Percentiles rank a stretch among this genome's conserved stretches.
Evolutionary conservation across 257 asterid species (phyloP).

Genomic region (Coffea canephora): DNA sequence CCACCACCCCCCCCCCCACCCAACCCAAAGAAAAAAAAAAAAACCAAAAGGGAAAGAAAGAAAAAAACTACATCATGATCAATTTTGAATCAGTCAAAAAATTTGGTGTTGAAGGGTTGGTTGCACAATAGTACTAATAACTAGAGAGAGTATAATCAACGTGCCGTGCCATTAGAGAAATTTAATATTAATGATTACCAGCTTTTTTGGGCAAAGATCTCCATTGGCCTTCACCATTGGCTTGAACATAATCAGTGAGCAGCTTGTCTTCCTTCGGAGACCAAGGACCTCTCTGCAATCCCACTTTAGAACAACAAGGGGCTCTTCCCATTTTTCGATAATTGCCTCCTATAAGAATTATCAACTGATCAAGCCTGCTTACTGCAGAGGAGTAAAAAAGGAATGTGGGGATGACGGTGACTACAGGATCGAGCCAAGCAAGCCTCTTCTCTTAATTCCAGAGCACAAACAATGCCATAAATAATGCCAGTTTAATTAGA

Average conservation of each 20-base stretch:
- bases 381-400: neutral
- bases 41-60: neutral
- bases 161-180: neutral
- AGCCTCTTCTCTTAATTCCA: neutral
- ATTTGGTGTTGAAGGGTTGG: too few relatives aligned
- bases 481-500: neutral
- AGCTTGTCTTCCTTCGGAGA: slow-evolving; percentile 48
- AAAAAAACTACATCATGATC: neutral
- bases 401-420: neutral
- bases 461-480: neutral
- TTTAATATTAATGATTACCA: slow-evolving; percentile 25
- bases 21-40: too few relatives aligned
- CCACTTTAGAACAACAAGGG: slow-evolving; percentile 58
- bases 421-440: neutral
- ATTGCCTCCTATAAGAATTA: neutral
- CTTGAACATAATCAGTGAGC: slow-evolving; percentile 40
- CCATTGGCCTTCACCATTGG: slow-evolving; percentile 65
- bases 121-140: neutral
- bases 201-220: slow-evolving; percentile 54
- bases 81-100: neutral
- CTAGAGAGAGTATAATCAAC: too few relatives aligned
- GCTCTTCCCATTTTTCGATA: slow-evolving; percentile 45
- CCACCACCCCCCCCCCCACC: too few relatives aligned
- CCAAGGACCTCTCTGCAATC: slow-evolving; percentile 55
- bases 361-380: neutral